Evolutionary conservation across 164 flowering plant species (phyloP), one percentile per base, ranked within the genome.

Genomic region (Saururus chinensis): DNA sequence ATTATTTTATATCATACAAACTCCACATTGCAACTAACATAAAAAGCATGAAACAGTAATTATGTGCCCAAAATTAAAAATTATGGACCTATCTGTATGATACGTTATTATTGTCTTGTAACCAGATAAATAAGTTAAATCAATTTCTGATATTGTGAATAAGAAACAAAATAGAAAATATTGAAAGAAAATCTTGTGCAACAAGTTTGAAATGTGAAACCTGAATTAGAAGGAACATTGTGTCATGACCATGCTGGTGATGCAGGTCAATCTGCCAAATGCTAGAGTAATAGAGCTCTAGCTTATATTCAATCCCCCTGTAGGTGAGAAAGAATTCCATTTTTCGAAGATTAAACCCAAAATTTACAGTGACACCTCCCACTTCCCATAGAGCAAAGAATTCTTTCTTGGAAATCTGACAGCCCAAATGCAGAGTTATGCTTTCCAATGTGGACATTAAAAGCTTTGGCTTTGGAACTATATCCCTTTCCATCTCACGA

Each of bases 231-330:
- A 90, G 83, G 75, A 64, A 77, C 67, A 76, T 77, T 21, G 59
- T 48, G 25, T 51, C n/a, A 64, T 65, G 73, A 57, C 65, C 64
- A 40, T 51, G 66, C 24, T 84, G 81, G 41, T 66, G 66, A 60
- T 73, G 78, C 4, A 85, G 74, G 69, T 81, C 79, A 64, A 87
- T 74, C 74, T 79, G 78, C 90, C 90, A 84, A 56, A 87, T 77
- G 59, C 73, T 78, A 51, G 81, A 84, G 61, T 79, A 81, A 40
- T 68, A 76, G 40, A 85, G 80, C 63, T 79, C 79, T 30, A 75
- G 69, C 62, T 64, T 69, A 19, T 72, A 75, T 1, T 66, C 64
- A 22, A 58, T 59, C 55, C 21, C 53, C 4, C 3, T 0, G 53
- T 61, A 11, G 21, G 71, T 25, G 10, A 74, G n/a, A 40, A 60